phyloP scores from a whole-genome alignment of 2,329 filamentous ascomycete genomes.

The Domatiomyces globalis region DNA sequence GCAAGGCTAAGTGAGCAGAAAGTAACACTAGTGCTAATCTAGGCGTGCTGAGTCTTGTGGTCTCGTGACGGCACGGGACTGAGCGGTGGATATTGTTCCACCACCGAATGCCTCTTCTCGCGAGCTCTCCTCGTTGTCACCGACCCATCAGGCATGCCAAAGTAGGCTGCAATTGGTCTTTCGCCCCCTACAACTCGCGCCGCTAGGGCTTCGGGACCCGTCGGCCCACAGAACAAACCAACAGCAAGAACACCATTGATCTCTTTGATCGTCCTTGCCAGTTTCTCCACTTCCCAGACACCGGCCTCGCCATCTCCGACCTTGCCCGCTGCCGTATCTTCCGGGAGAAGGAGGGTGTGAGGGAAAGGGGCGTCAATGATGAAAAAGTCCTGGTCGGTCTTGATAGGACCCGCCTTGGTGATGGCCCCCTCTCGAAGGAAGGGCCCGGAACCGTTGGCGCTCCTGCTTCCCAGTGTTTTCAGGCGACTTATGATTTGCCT shows the following conservation, averaged over 20 bases:
- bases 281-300: constrained; percentile 62
- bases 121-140: constrained; percentile 42
- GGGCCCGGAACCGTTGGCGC: constrained; percentile 36
- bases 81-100: constrained; percentile 15
- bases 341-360: constrained; percentile 47
- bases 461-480: constrained; percentile 54
- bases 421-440: constrained; percentile 55
- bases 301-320: constrained; percentile 48
- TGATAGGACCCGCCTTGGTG: constrained; percentile 67
- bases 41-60: background rate
- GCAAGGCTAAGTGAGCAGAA: constrained; percentile 59
- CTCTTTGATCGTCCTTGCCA: constrained; percentile 61
- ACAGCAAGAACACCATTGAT: constrained; percentile 84
- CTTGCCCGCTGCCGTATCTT: constrained; percentile 37
- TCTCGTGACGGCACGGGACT: constrained; percentile 10
- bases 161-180: constrained; percentile 88
- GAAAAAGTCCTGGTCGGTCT: constrained; percentile 75
- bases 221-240: constrained; percentile 73
- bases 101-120: constrained; percentile 16
- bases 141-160: constrained; percentile 69
- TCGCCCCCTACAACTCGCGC: constrained; percentile 56
- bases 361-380: constrained; percentile 87
- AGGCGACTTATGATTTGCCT: constrained; percentile 63
- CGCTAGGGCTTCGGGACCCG: constrained; percentile 55
- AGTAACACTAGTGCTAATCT: background rate